Conservation (phyloP, 495 filamentous ascomycete species). For the Cercophora sp. region DNA sequence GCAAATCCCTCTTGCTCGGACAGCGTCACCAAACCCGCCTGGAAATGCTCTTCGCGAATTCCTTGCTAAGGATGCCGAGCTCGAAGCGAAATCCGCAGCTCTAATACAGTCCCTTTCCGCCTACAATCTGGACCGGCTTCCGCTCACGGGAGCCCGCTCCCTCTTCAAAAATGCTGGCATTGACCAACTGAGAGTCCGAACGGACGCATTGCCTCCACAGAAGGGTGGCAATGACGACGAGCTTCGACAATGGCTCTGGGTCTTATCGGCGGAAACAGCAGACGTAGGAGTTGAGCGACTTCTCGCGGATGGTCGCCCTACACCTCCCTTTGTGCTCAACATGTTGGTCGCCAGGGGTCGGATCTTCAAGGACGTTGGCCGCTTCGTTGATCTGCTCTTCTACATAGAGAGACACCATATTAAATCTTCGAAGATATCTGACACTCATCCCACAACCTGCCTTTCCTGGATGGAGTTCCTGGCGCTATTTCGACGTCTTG, state of each 20-base stretch:
- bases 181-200: too few species aligned
- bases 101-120: too few species aligned
- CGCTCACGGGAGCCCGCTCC: too few species aligned
- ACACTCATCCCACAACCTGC: not conserved
- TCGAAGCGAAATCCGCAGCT: not conserved
- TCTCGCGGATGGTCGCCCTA: slow-evolving; percentile 26
- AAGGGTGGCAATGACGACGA: slow-evolving; percentile 22
- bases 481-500: slow-evolving; percentile 31
- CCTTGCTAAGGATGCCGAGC: slow-evolving; percentile 20
- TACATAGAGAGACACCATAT: slow-evolving; percentile 32
- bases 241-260: slow-evolving; percentile 39
- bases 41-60: not conserved
- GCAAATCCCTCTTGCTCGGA: too few species aligned
- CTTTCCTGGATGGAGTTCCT: not conserved
- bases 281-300: slow-evolving; percentile 34
- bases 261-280: slow-evolving; percentile 31
- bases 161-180: not conserved
- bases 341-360: slow-evolving; percentile 32
- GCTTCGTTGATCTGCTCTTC: slow-evolving; percentile 26
- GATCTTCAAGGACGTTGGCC: slow-evolving; percentile 23
- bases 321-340: slow-evolving; percentile 36
- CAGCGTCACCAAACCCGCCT: not conserved
- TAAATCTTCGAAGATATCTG: too few species aligned
- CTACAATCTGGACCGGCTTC: too few species aligned
- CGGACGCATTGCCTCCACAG: too few species aligned